Percentiles rank a stretch among this genome's conserved stretches.
These are phyloP conservation scores for Ganoderma resinaceum DNA, from an alignment of 1,284 basidiomycete genomes.

Conservation along the genomic window DNA sequence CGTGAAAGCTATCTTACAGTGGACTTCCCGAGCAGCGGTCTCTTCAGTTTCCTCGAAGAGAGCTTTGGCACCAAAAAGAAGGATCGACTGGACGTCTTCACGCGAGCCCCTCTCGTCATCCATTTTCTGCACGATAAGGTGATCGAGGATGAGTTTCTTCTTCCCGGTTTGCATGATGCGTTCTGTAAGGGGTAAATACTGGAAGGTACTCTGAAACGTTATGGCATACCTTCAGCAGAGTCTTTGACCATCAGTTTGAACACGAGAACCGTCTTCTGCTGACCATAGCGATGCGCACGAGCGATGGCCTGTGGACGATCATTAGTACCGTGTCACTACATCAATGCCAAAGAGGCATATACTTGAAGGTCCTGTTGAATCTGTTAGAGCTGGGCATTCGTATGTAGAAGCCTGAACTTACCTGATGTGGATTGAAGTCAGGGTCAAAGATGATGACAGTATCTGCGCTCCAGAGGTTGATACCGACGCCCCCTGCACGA, in stretches of 20 bases:
- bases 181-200: constrained; percentile 53
- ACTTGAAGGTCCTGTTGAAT: constrained; percentile 72
- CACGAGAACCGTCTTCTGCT: constrained; percentile 84
- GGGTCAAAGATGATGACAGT: constrained; percentile 94
- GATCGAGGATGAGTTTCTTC: constrained; percentile 90
- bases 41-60: constrained; percentile 70
- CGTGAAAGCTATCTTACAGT: constrained; percentile 56
- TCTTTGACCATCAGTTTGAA: constrained; percentile 93
- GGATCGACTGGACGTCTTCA: constrained; percentile 80
- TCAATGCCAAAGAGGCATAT: constrained; percentile 11
- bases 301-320: constrained; percentile 76
- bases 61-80: constrained; percentile 84
- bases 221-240: constrained; percentile 79
- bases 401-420: constrained; percentile 39
- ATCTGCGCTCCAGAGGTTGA: constrained; percentile 89
- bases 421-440: constrained; percentile 95
- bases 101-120: constrained; percentile 78
- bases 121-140: constrained; percentile 94
- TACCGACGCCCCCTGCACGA: constrained; percentile 95
- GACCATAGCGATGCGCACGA: constrained; percentile 85
- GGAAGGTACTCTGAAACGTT: neutral
- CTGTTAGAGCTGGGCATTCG: neutral
- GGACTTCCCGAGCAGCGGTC: constrained; percentile 66
- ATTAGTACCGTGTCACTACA: constrained; percentile 21
- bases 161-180: constrained; percentile 89